A percentile compares a stretch with the other conserved stretches of the same genome.
Conservation (phyloP, 2,329 filamentous ascomycete species). For the Fusarium paranaense region DNA sequence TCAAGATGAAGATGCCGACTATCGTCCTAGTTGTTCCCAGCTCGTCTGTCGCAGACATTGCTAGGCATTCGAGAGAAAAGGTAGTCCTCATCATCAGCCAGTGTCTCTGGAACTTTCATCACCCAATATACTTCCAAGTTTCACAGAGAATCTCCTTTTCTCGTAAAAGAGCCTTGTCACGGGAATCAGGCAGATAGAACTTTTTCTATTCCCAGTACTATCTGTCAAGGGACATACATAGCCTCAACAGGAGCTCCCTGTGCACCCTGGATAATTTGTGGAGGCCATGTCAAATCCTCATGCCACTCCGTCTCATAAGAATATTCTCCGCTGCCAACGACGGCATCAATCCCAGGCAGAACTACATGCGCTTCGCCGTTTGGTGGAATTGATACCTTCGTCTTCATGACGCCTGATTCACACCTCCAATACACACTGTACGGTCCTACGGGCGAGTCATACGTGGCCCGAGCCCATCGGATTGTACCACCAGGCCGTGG, state of each 20-base stretch:
- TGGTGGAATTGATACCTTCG: background rate
- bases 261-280: background rate
- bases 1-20: too few species aligned
- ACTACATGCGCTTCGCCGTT: background rate
- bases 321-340: background rate
- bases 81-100: too few species aligned
- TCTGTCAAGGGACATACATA: background rate
- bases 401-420: background rate
- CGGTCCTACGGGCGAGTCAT: background rate
- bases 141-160: too few species aligned
- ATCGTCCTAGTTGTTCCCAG: too few species aligned
- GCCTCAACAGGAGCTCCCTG: background rate
- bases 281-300: background rate
- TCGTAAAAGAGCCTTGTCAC: too few species aligned
- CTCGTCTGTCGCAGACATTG: too few species aligned
- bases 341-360: background rate
- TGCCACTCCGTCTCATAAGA: background rate
- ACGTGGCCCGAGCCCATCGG: background rate
- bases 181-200: too few species aligned
- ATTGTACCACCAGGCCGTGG: background rate
- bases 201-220: background rate
- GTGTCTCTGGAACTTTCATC: too few species aligned
- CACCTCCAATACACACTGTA: background rate
- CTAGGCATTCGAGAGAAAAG: too few species aligned
- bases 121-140: too few species aligned